These are phyloP conservation scores for Starmerella powellii DNA, from an alignment of 805 yeast species.

Conservation along the genomic window DNA sequence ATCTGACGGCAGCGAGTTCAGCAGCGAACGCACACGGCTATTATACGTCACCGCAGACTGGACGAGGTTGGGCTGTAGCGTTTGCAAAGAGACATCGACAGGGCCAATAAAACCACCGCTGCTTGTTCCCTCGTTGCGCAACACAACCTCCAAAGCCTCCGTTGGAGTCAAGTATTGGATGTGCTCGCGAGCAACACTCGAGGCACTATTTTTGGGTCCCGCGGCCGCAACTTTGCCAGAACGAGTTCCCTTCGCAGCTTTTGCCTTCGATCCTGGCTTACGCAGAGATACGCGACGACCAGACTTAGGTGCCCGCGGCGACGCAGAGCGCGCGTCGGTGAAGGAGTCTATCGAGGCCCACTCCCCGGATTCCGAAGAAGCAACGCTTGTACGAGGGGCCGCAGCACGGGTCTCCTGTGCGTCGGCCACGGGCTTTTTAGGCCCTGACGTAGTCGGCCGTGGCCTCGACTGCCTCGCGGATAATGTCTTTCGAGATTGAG, in stretches of 20 bases:
- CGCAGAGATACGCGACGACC: neutral
- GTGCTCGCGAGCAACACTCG: neutral
- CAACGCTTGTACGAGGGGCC: too few relatives aligned
- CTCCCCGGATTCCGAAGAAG: neutral
- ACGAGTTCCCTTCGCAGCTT: too few relatives aligned
- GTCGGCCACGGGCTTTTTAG: too few relatives aligned
- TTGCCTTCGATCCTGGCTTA: neutral
- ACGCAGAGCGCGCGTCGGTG: neutral
- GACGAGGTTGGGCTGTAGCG: constrained; percentile 11
- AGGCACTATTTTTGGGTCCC: neutral
- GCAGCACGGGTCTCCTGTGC: too few relatives aligned
- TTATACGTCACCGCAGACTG: constrained; percentile 17
- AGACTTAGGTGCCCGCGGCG: constrained; percentile 1
- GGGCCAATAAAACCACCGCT: constrained; percentile 14
- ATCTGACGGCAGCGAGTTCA: constrained; percentile 8
- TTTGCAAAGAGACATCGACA: constrained; percentile 12
- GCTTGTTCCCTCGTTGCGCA: constrained; percentile 13
- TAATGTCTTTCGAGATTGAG: too few relatives aligned
- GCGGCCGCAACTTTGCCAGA: neutral
- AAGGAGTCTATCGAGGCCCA: constrained; percentile 2
- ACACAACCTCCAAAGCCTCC: constrained; percentile 18
- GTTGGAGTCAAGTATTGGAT: constrained; percentile 9
- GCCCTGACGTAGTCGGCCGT: too few relatives aligned
- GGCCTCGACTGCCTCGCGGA: too few relatives aligned
- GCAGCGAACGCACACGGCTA: constrained; percentile 20